Evolutionary conservation across 2,329 filamentous ascomycete genomes (phyloP).

Genomic region (Colletotrichum caudatum): DNA sequence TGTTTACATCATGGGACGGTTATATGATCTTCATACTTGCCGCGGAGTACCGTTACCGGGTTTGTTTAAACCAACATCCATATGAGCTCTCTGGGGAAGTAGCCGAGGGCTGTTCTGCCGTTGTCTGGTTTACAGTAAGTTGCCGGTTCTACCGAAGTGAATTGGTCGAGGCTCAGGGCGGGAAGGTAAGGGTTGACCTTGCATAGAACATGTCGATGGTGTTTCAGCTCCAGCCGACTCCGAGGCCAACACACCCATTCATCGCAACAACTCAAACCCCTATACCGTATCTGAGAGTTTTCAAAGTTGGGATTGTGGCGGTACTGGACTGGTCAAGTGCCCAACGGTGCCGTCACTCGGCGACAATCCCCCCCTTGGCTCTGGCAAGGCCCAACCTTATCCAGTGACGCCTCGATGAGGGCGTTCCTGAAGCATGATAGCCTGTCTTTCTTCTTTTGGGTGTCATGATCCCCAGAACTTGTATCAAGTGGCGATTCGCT

Average conservation of each 20-base stretch:
- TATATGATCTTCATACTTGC: not conserved
- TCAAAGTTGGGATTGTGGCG: constrained; percentile 36
- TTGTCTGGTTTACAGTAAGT: constrained; percentile 24
- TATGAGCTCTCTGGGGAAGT: constrained; percentile 8
- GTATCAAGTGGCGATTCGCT: not conserved
- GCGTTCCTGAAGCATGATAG: constrained; percentile 1
- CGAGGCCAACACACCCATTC: constrained; percentile 35
- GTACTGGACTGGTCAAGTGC: constrained; percentile 26
- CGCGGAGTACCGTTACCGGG: not conserved
- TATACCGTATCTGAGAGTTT: constrained; percentile 34
- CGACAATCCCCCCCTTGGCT: constrained; percentile 22
- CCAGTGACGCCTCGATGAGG: constrained; percentile 21
- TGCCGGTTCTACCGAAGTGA: constrained; percentile 21
- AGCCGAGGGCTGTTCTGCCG: constrained; percentile 26
- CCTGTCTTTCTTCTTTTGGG: constrained; percentile 1
- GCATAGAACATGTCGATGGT: constrained; percentile 23
- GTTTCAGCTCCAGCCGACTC: constrained; percentile 41
- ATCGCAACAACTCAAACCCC: constrained; percentile 40
- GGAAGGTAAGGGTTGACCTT: constrained; percentile 37
- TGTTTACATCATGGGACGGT: not conserved
- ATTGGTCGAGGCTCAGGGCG: constrained; percentile 35
- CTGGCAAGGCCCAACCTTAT: constrained; percentile 35
- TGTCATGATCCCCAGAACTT: constrained; percentile 7
- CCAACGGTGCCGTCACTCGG: constrained; percentile 24
- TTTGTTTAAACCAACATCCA: constrained; percentile 19